Evolutionary conservation across 805 yeast species (phyloP), one percentile per base, ranked within the genome.

Genomic region (Ogataea siamensis): DNA sequence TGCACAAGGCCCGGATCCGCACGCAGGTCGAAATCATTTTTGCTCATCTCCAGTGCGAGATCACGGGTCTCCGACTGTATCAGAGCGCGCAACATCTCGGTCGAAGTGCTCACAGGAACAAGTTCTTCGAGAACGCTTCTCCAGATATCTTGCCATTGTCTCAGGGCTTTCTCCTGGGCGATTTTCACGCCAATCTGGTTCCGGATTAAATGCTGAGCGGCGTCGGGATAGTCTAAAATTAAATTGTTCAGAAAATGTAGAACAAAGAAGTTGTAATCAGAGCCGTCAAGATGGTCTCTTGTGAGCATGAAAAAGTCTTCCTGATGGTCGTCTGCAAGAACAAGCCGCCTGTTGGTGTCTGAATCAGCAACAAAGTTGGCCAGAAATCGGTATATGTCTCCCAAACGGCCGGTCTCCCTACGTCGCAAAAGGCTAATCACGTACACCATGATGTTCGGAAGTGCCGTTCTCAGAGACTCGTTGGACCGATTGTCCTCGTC

Each of bases 341-440:
- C 29, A 6, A 34, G 7, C n/a, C 15, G 21, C 21, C 49, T 25
- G 24, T 47, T 47, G 4, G 14, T 16, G 20, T 40, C 39, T 3
- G 34, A 24, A 15, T 48, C 48, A 5, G 52, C 52, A 17, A 48
- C 52, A 22, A 43, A 38, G 28, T 48, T 48, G 11, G 45, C 46
- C 31, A 48, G 21, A 6, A 34, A 27, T n/a, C 46, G 34, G 24
- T 32, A 33, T 2, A 39, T 14, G 8, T 19, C 12, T 12, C 37
- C 12, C 28, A 41, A n/a, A n/a, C 30, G 15, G 21, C 37, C 45
- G 13, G 22, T 33, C 15, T 34, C 15, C 5, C 26, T 22, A 5
- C 8, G 7, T 9, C 18, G 34, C 19, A 15, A 27, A 20, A 10
- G 32, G 11, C 18, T 21, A 17, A 16, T 34, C 17, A 30, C 17